A percentile compares a stretch with the other conserved stretches of the same genome.
These are phyloP conservation scores for Vaccinium corymbosum DNA, from an alignment of 148 eudicot genomes.

Conservation along the genomic window DNA sequence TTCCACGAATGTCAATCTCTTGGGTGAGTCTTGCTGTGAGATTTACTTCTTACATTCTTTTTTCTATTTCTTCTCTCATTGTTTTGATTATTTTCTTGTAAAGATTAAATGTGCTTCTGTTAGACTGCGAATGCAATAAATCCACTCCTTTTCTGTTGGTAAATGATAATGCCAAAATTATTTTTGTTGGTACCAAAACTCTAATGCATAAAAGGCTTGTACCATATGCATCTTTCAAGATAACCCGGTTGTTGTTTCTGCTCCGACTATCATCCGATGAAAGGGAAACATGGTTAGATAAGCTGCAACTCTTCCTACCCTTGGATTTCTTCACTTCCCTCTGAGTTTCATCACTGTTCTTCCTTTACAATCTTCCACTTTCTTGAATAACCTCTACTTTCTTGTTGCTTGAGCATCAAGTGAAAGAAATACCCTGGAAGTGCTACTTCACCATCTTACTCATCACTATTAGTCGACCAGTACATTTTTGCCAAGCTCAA, in stretches of 20 bases:
- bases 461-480: not conserved
- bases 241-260: too few relatives aligned
- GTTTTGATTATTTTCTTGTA: constrained; percentile 2
- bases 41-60: not conserved
- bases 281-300: too few relatives aligned
- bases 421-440: not conserved
- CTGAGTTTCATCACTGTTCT: not conserved
- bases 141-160: not conserved
- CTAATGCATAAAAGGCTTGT: too few relatives aligned
- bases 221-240: not conserved
- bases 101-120: constrained; percentile 8
- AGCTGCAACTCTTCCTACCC: too few relatives aligned
- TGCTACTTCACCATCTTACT: not conserved
- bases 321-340: too few relatives aligned
- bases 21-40: not conserved
- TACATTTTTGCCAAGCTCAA: too few relatives aligned
- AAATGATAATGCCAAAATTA: too few relatives aligned
- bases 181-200: too few relatives aligned
- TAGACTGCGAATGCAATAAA: constrained; percentile 1
- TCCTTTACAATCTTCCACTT: not conserved
- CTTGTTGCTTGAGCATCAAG: not conserved
- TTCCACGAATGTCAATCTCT: not conserved
- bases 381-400: not conserved
- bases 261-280: not conserved
- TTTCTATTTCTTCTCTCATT: not conserved